These are phyloP conservation scores for Magnusiomyces tetraspermus DNA, from an alignment of 1,139 yeast genomes.

Conservation along the genomic window DNA sequence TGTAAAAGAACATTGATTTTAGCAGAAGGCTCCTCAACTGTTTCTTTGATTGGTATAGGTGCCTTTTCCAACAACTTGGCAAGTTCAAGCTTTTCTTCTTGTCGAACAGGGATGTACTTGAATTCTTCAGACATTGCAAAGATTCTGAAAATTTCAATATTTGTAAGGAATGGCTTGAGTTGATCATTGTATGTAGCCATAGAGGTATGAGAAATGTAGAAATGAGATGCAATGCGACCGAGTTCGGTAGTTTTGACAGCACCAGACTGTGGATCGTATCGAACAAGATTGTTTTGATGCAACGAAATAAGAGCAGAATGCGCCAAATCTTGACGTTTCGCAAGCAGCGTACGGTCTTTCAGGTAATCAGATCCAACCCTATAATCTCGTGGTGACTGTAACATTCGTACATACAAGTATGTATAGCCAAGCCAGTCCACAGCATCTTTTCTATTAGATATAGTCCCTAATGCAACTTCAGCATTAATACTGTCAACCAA, in stretches of 20 bases:
- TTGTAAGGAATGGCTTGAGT: slow-evolving; percentile 54
- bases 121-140: slow-evolving; percentile 83
- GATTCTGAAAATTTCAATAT: slow-evolving; percentile 65
- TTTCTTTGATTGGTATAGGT: slow-evolving; percentile 79
- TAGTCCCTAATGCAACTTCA: slow-evolving; percentile 68
- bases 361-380: slow-evolving; percentile 63
- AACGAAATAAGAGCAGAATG: slow-evolving; percentile 67
- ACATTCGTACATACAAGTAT: slow-evolving; percentile 74
- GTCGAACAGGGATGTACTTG: slow-evolving; percentile 70
- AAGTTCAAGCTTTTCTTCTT: slow-evolving; percentile 77
- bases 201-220: slow-evolving; percentile 68
- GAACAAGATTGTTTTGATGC: slow-evolving; percentile 45
- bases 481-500: slow-evolving; percentile 76
- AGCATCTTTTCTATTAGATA: slow-evolving; percentile 55
- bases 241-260: slow-evolving; percentile 53
- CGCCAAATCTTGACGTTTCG: slow-evolving; percentile 55
- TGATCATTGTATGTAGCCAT: slow-evolving; percentile 51
- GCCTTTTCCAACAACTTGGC: slow-evolving; percentile 59
- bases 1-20: slow-evolving; percentile 77
- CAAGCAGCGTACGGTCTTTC: slow-evolving; percentile 40
- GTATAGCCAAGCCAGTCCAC: slow-evolving; percentile 72
- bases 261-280: slow-evolving; percentile 48
- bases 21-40: slow-evolving; percentile 60
- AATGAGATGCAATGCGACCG: slow-evolving; percentile 81
- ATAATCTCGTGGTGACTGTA: slow-evolving; percentile 60